Base-by-base conservation (phyloP, 805 yeast species). In the Pichia gijzeniarum region DNA sequence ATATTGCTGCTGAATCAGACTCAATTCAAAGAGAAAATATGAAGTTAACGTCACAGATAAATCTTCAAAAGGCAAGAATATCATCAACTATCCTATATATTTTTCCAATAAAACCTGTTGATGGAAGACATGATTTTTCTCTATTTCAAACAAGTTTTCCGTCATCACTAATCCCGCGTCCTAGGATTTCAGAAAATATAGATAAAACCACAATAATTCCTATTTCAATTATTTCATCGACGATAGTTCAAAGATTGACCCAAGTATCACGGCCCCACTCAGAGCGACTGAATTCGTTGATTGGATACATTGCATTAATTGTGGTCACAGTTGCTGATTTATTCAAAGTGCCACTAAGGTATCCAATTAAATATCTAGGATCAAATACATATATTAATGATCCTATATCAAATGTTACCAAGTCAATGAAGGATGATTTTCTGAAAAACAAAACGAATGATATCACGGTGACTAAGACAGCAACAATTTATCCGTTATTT, bases 341-440 rank as follows among this genome's bases (percentile, higher is more conserved):
- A 45, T 57, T 77, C 43, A 59, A 58, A 18, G 64, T 73, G 2
- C 69, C 77, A 3, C 55, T 77, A 34, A 65, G 79, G 35, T 77
- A 76, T 49, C 80, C 79, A 0, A 59, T 75, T 4, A 67, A 67
- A 41, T 67, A 69, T 25, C 62, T 63, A 39, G 81, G 82, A 1
- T 70, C 76, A 19, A 69, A 64, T 41, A 71, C 78, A 1, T 73
- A 67, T 48, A 68, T 77, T 19, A 57, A 65, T 31, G 80, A 77
- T 55, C 73, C 74, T 2, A 69, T 76, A 14, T 67, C 75, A 30
- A 30, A 39, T 27, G 16, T 39, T 5, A 39, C 20, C 21, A 46
- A 38, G 5, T 6, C 17, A 16, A 28, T 5, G 17, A 19, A n/a
- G 7, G 19, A 6, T 9, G 25, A 33, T 21, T 20, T 13, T 5